A percentile compares a stretch with the other conserved stretches of the same genome.
Evolutionary conservation across 2,329 filamentous ascomycete species (phyloP).

Genomic region (Phoma herbarum): DNA sequence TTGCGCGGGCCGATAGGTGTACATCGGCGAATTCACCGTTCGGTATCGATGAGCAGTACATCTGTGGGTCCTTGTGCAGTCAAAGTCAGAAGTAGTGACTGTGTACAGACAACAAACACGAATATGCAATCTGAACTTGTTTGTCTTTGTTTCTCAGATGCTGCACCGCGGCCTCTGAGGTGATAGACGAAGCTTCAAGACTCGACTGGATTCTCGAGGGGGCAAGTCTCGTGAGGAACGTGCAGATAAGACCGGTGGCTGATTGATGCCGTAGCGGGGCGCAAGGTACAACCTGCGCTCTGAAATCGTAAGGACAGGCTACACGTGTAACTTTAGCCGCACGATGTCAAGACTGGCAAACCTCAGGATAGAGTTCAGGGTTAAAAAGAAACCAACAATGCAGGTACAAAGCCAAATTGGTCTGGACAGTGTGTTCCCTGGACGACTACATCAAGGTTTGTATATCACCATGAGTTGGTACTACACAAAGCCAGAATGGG

Average conservation of each 20-base stretch:
- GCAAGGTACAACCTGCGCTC: neutral
- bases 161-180: neutral
- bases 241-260: conserved; percentile 16
- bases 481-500: neutral
- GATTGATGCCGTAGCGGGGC: conserved; percentile 12
- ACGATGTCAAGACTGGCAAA: neutral
- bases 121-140: neutral
- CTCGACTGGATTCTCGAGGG: neutral
- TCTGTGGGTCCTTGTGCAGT: neutral
- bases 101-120: neutral
- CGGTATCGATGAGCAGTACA: conserved; percentile 4
- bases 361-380: neutral
- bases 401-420: neutral
- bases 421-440: no score
- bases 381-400: neutral
- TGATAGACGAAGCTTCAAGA: neutral
- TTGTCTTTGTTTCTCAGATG: neutral
- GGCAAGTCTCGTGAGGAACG: conserved; percentile 6
- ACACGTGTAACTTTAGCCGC: conserved; percentile 3
- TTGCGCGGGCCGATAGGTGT: conserved; percentile 21
- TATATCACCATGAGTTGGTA: neutral
- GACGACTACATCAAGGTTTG: neutral
- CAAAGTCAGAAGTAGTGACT: neutral
- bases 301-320: neutral
- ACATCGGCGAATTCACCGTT: conserved; percentile 23